Percentiles rank a stretch among this genome's conserved stretches.
Evolutionary conservation across 371 early-diverging fungal species (phyloP).

Genomic region (Mortierella sp.): DNA sequence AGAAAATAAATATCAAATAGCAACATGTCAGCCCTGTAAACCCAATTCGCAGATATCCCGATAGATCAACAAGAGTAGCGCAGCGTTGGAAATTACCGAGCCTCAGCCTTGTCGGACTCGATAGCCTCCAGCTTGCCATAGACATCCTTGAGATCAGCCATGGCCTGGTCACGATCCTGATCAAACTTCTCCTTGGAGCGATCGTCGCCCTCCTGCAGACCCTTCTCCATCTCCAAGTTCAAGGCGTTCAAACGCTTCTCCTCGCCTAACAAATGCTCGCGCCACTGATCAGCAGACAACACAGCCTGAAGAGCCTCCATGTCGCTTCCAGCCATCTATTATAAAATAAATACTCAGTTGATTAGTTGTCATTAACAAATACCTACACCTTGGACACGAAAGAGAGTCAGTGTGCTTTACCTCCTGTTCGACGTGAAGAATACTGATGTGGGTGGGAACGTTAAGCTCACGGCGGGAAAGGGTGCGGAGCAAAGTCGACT

Average conservation of each 20-base stretch:
- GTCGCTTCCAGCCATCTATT: constrained; percentile 91
- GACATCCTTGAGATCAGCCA: constrained; percentile 83
- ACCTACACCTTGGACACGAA: neutral
- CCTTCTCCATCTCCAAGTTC: constrained; percentile 62
- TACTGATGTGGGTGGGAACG: constrained; percentile 90
- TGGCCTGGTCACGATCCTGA: constrained; percentile 74
- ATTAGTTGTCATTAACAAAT: neutral
- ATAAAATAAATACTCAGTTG: neutral
- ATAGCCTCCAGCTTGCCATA: constrained; percentile 91
- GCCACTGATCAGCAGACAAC: constrained; percentile 95
- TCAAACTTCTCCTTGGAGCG: constrained; percentile 76
- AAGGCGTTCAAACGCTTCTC: constrained; percentile 73
- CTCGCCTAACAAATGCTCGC: constrained; percentile 90
- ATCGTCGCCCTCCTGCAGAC: constrained; percentile 55
- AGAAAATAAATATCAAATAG: neutral
- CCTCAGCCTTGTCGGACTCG: constrained; percentile 97
- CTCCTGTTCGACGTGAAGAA: constrained; percentile 99
- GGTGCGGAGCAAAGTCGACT: constrained; percentile 96
- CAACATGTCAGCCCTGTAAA: neutral
- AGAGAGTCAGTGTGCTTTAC: constrained; percentile 58
- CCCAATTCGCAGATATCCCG: neutral
- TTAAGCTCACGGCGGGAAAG: constrained; percentile 93
- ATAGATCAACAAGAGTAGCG: neutral
- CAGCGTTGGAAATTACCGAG: constrained; percentile 67
- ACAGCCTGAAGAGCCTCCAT: constrained; percentile 91